phyloP scores from a whole-genome alignment of 2,329 filamentous ascomycete genomes.

The Trematosphaeria pertusa region DNA sequence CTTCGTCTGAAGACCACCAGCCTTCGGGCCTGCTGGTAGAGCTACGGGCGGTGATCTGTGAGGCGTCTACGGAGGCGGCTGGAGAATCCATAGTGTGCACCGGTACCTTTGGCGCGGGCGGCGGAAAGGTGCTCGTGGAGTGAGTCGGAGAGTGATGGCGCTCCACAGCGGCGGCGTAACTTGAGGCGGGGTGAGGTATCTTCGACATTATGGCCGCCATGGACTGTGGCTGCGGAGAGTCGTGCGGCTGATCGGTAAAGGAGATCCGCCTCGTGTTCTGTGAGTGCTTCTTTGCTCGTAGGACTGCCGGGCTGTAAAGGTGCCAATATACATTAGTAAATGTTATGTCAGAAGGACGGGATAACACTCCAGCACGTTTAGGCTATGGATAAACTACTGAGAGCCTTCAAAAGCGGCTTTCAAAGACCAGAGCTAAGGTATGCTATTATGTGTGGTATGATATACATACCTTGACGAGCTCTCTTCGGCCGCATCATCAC shows the following conservation, averaged over 20 bases:
- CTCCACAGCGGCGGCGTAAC: slow-evolving; percentile 20
- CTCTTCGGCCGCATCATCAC: slow-evolving; percentile 37
- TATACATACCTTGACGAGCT: too few species aligned
- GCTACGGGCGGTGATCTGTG: slow-evolving; percentile 38
- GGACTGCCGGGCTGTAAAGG: slow-evolving; percentile 21
- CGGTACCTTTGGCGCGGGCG: slow-evolving; percentile 24
- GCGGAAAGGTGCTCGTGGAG: slow-evolving; percentile 30
- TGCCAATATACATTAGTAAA: too few species aligned
- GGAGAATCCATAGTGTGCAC: slow-evolving; percentile 31
- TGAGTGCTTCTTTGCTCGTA: slow-evolving; percentile 29
- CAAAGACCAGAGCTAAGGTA: too few species aligned
- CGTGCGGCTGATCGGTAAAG: slow-evolving; percentile 11
- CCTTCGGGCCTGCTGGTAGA: slow-evolving; percentile 45
- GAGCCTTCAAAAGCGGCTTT: too few species aligned
- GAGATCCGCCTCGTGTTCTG: slow-evolving; percentile 25
- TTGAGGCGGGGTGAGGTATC: slow-evolving; percentile 26
- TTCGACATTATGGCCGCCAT: slow-evolving; percentile 19
- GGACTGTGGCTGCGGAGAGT: slow-evolving; percentile 21
- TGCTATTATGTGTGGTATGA: too few species aligned
- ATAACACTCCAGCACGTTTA: too few species aligned
- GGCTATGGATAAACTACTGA: too few species aligned
- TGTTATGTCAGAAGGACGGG: too few species aligned
- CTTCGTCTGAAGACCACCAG: slow-evolving; percentile 50
- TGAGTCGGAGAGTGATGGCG: slow-evolving; percentile 26
- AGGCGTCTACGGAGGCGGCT: slow-evolving; percentile 27